A percentile compares a stretch with the other conserved stretches of the same genome.
These are phyloP conservation scores for Erysimum pusillum DNA, from an alignment of 441 rosid species.

Conservation along the genomic window DNA sequence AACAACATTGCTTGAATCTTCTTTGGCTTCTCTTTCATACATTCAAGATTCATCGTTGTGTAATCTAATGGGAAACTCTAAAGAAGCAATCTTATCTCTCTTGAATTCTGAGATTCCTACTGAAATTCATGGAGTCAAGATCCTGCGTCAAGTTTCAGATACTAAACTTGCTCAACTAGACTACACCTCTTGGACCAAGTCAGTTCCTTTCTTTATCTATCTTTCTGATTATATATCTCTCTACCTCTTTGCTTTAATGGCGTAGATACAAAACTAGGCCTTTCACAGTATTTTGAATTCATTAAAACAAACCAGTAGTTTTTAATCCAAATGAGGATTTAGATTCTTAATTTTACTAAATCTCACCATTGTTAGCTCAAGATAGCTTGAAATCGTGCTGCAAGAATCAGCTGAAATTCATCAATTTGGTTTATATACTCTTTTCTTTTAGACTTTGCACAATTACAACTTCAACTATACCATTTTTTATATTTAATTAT, in stretches of 20 bases:
- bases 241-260: not conserved
- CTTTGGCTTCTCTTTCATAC: not conserved
- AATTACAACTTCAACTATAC: no score
- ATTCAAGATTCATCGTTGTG: not conserved
- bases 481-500: no score
- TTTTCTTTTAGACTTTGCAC: no score
- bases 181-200: slow-evolving; percentile 65
- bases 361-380: no score
- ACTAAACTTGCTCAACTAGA: slow-evolving; percentile 59
- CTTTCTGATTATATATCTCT: not conserved
- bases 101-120: slow-evolving; percentile 1
- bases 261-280: not conserved
- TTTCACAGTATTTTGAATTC: not conserved
- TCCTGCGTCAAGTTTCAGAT: slow-evolving; percentile 55
- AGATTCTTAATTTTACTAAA: not conserved
- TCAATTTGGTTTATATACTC: no score
- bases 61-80: slow-evolving; percentile 32
- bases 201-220: slow-evolving; percentile 34
- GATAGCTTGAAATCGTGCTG: not conserved
- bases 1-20: not conserved
- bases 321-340: not conserved
- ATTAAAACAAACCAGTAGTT: no score
- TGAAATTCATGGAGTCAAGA: slow-evolving; percentile 59
- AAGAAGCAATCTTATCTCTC: slow-evolving; percentile 28
- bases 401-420: not conserved